Base-by-base conservation (phyloP, 257 asterid species). In the Primulina tabacum region DNA sequence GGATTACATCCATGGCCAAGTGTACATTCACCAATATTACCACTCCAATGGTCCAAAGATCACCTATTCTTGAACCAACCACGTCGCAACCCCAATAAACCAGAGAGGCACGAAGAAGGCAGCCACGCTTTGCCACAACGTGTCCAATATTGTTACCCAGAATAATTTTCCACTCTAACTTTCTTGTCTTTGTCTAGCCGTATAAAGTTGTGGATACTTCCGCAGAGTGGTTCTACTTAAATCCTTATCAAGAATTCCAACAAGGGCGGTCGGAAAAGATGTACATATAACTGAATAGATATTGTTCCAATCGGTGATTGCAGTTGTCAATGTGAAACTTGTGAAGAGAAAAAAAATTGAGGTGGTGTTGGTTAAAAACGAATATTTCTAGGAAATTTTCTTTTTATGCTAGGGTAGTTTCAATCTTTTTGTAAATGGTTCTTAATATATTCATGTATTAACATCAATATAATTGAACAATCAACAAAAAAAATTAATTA, bases 301-400 rank as follows among this genome's bases (percentile, higher is more conserved):
- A 52, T 92, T 86, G 95, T 97, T 94, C 99, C 97, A 94, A 71
- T 94, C 99, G 0, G 97, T 91, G 58, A 94, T 81, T 7, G 99
- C 93, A n/a, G 97, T 91, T 26, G 97, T 94, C 75, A 94, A 78
- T 6, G 96, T 89, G 88, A 86, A 94, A 57, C 81, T 70, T 2
- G 96, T 91, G 80, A 82, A 94, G 52, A 90, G 35, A 76, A 67
- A 71, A 40, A 30, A 33, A n/a, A 24, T 0, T 28, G 30, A 28
- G 30, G 30, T 3, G 3, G 4, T 28, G 30, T 28, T 28, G 4
- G 30, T 28, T 28, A 28, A 28, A 28, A 28, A 28, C 30, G 0
- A 2, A 28, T 28, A 4, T 28, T 28, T 28, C 30, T 28, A 28
- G 30, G 30, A 24, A 24, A 28, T 28, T 28, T 28, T 28, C 4